These are phyloP conservation scores for Trichomonascus vanleenenianus DNA, from an alignment of 805 yeast species.

Conservation along the genomic window DNA sequence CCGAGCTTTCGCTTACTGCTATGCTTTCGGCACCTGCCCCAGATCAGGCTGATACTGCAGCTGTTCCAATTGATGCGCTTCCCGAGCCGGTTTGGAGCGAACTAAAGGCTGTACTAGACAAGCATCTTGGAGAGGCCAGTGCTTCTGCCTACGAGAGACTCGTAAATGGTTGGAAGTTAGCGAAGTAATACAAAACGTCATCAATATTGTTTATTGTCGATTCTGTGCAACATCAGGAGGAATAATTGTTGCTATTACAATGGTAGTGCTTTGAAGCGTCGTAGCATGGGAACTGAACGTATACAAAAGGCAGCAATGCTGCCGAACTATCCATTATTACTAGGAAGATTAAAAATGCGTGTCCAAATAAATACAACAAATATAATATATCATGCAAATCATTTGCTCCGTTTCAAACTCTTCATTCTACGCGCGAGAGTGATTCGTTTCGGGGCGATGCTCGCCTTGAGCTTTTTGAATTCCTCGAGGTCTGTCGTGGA, in stretches of 20 bases:
- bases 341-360: neutral
- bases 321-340: neutral
- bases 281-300: too few species aligned
- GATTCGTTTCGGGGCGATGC: constrained; percentile 4
- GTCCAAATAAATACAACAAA: neutral
- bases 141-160: neutral
- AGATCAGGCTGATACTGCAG: neutral
- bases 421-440: constrained; percentile 9
- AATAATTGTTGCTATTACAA: too few species aligned
- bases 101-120: neutral
- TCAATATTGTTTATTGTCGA: too few species aligned
- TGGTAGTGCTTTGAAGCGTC: too few species aligned
- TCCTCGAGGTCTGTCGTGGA: constrained; percentile 12
- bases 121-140: neutral
- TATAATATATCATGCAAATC: neutral
- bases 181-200: too few species aligned
- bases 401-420: constrained; percentile 7
- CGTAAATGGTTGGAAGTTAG: neutral
- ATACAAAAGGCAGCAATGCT: neutral
- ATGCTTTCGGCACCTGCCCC: constrained; percentile 29
- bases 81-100: neutral
- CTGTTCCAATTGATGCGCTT: neutral
- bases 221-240: too few species aligned
- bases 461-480: constrained; percentile 8
- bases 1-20: constrained; percentile 35